These are phyloP conservation scores for Spinacia oleracea DNA, from an alignment of 179 eudicot species.

Conservation along the genomic window DNA sequence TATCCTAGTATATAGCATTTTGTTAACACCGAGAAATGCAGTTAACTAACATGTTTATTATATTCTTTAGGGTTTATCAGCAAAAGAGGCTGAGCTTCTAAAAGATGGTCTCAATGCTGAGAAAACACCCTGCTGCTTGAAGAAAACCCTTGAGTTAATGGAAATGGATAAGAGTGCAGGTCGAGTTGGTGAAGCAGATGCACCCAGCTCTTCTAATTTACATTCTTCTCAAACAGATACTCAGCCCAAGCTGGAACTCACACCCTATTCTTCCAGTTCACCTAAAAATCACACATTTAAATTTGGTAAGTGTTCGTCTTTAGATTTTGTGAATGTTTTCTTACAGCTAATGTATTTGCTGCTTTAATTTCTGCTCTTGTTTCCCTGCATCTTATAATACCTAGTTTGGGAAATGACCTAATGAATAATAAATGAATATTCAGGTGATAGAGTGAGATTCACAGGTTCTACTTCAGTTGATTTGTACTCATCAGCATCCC, in stretches of 20 bases:
- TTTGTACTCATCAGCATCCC: conserved; percentile 46
- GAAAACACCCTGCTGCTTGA: conserved; percentile 43
- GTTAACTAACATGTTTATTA: background rate
- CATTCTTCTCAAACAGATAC: conserved; percentile 44
- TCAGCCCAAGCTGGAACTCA: conserved; percentile 53
- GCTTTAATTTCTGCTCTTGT: background rate
- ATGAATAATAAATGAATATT: conserved; percentile 17
- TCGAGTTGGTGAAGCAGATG: conserved; percentile 50
- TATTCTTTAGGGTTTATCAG: conserved; percentile 50
- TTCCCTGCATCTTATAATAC: background rate
- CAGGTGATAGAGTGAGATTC: conserved; percentile 83
- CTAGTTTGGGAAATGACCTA: background rate
- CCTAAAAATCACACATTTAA: conserved; percentile 59
- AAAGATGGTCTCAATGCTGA: conserved; percentile 61
- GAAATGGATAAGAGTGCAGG: conserved; percentile 41
- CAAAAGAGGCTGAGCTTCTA: conserved; percentile 66
- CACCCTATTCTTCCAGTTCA: conserved; percentile 44
- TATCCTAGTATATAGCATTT: conserved; percentile 8
- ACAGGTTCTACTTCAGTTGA: conserved; percentile 50
- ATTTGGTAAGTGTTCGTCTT: conserved; percentile 40
- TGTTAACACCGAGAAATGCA: background rate
- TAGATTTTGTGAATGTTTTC: conserved; percentile 4
- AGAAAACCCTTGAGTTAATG: conserved; percentile 46
- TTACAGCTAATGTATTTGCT: background rate
- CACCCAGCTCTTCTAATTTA: conserved; percentile 43